phyloP scores from a whole-genome alignment of 208 protist genomes.

The Leishmania arabica region DNA sequence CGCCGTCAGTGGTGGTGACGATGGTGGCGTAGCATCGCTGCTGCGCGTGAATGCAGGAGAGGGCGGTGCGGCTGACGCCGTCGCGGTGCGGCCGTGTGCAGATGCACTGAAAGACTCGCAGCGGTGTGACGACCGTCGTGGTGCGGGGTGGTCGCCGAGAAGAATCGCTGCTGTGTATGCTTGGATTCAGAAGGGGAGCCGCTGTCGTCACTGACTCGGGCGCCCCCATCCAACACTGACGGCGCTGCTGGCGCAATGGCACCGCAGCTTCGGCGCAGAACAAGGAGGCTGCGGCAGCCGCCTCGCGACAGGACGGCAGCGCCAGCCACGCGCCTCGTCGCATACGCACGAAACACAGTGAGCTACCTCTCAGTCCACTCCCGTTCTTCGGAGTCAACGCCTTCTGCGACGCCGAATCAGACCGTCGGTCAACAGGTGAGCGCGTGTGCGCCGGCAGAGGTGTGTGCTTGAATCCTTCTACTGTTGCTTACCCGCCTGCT shows the following conservation, averaged over 20 bases:
- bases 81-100: background rate
- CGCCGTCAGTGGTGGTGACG: background rate
- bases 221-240: background rate
- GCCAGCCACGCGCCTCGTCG: background rate
- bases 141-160: background rate
- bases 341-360: conserved; percentile 2
- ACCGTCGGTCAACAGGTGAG: background rate
- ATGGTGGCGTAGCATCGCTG: conserved; percentile 6
- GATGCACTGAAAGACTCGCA: background rate
- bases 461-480: background rate
- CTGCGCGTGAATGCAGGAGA: conserved; percentile 2
- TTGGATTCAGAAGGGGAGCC: background rate
- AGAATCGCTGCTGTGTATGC: background rate
- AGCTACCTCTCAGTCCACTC: background rate
- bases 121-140: background rate
- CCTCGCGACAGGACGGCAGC: background rate
- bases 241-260: background rate
- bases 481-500: background rate
- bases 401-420: background rate
- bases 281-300: background rate
- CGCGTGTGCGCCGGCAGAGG: background rate
- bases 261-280: background rate
- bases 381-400: background rate
- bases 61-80: background rate
- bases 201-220: background rate